Evolutionary conservation across 2,329 filamentous ascomycete genomes (phyloP).

Genomic region (Zarea fungicola): DNA sequence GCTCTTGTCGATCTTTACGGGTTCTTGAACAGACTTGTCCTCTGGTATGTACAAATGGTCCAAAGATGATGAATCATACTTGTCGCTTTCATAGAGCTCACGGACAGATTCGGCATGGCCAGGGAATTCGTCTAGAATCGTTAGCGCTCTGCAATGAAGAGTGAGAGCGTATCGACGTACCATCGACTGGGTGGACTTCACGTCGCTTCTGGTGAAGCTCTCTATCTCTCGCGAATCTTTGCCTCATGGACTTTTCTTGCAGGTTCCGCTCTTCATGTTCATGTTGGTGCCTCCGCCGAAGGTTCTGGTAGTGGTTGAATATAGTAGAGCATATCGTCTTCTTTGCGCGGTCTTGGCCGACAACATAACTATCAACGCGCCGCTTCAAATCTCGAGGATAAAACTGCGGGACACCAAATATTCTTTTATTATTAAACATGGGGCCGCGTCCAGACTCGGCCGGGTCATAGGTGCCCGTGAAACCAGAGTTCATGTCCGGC

Average conservation of each 20-base stretch:
- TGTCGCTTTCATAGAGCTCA: conserved; percentile 33
- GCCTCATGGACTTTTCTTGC: conserved; percentile 62
- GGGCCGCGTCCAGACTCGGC: conserved; percentile 47
- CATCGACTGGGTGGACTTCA: conserved; percentile 72
- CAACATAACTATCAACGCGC: conserved; percentile 91
- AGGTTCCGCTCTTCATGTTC: conserved; percentile 59
- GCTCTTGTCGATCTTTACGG: conserved; percentile 85
- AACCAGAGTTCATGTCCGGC: conserved; percentile 51
- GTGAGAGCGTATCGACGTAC: conserved; percentile 38
- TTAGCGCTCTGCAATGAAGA: not conserved
- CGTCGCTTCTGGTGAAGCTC: conserved; percentile 48
- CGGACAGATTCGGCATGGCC: conserved; percentile 45
- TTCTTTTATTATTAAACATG: conserved; percentile 54
- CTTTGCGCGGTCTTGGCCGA: conserved; percentile 91
- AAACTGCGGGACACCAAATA: conserved; percentile 56
- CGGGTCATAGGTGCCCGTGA: conserved; percentile 56
- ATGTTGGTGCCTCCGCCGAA: conserved; percentile 72
- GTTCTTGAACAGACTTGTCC: conserved; percentile 36
- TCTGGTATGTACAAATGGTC: conserved; percentile 46
- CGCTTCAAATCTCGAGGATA: conserved; percentile 72
- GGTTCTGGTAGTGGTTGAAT: conserved; percentile 92
- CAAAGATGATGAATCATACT: conserved; percentile 25
- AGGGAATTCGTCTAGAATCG: conserved; percentile 46
- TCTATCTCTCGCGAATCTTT: conserved; percentile 65
- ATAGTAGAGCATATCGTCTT: conserved; percentile 89